Conservation (phyloP, 2,329 filamentous ascomycete species). For the Xylaria sp. region DNA sequence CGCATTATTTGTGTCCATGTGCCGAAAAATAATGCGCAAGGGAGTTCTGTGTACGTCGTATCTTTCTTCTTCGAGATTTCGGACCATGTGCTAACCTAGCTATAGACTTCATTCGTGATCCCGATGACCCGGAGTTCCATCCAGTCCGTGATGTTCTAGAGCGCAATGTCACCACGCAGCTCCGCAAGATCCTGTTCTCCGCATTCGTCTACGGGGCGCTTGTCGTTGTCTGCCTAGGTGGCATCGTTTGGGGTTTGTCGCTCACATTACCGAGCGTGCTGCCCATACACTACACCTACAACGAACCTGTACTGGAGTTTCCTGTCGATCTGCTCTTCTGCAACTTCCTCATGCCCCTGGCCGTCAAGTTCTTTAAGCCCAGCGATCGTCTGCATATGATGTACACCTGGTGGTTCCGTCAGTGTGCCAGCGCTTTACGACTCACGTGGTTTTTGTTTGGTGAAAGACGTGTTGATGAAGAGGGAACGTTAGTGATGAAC, state of each 20-base stretch:
- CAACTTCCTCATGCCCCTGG: slow-evolving; percentile 89
- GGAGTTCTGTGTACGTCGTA: slow-evolving; percentile 76
- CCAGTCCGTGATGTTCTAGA: slow-evolving; percentile 95
- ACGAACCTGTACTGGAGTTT: slow-evolving; percentile 88
- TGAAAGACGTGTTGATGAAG: slow-evolving; percentile 73
- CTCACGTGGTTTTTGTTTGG: slow-evolving; percentile 92
- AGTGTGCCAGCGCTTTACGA: slow-evolving; percentile 71
- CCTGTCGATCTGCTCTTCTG: slow-evolving; percentile 92
- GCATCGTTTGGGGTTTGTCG: slow-evolving; percentile 88
- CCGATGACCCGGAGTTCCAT: slow-evolving; percentile 96
- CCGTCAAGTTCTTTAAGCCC: slow-evolving; percentile 78
- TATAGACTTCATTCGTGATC: slow-evolving; percentile 89
- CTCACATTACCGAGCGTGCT: slow-evolving; percentile 65
- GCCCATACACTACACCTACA: slow-evolving; percentile 89
- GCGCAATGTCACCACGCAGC: slow-evolving; percentile 82
- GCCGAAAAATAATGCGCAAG: slow-evolving; percentile 91
- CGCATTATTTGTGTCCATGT: slow-evolving; percentile 97
- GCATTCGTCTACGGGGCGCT: slow-evolving; percentile 91
- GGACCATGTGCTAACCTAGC: slow-evolving; percentile 28
- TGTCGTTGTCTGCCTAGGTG: slow-evolving; percentile 87
- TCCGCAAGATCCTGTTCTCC: slow-evolving; percentile 93
- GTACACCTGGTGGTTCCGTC: slow-evolving; percentile 95
- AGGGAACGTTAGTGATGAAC: slow-evolving; percentile 54
- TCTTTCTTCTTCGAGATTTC: background rate
- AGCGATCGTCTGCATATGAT: slow-evolving; percentile 77